Base-by-base conservation (phyloP, 2,329 filamentous ascomycete genomes). In the Aspergillus amoenus region DNA sequence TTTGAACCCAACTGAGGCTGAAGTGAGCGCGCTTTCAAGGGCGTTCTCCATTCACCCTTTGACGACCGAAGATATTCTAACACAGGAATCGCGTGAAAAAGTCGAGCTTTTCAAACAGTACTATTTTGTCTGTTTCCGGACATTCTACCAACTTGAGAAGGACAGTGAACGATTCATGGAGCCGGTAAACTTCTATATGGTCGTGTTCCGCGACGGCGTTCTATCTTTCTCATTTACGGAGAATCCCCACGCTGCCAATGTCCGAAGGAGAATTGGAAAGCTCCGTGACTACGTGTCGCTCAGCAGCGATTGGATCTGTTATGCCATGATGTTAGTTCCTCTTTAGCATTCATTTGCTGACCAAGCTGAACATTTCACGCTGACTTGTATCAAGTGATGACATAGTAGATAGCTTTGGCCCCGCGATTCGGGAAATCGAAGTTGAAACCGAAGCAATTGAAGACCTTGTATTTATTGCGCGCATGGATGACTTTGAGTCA, bases 301-400 rank as follows among this genome's bases (percentile, higher is more conserved):
- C 40, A 96, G 91, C 71, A 93, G 92, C 65, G 94, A 99, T 76
- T 99, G 95, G 93, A 95, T 97, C 66, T 99, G 94, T 80, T 99
- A 99, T 72, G 94, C 94, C 43, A 83, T 99, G 70, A 97, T 99
- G 88, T 91, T 80, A 82, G 88, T 78, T 21, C 21, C 21, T 21
- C 21, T 47, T 21, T 42, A 12, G 13, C 21, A 22, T 34, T 18
- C 1, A 3, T 8, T 27, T 15, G 13, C 42, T 15, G 18, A 30
- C 12, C 9, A 15, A 15, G 13, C 15, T 21, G n/a, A 13, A 30
- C 5, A n/a, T 4, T 15, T 41, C 13, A 21, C 55, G 50, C 59
- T 65, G 56, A 64, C 43, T 17, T 44, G n/a, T 40, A 12, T 34
- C 45, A 30, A 90, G 88, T 71, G 94, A 99, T 74, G 91, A 99